Evolutionary conservation across 2,329 filamentous ascomycete species (phyloP), one percentile per base, ranked within the genome.

Genomic region (Tolypocladium amazonense): DNA sequence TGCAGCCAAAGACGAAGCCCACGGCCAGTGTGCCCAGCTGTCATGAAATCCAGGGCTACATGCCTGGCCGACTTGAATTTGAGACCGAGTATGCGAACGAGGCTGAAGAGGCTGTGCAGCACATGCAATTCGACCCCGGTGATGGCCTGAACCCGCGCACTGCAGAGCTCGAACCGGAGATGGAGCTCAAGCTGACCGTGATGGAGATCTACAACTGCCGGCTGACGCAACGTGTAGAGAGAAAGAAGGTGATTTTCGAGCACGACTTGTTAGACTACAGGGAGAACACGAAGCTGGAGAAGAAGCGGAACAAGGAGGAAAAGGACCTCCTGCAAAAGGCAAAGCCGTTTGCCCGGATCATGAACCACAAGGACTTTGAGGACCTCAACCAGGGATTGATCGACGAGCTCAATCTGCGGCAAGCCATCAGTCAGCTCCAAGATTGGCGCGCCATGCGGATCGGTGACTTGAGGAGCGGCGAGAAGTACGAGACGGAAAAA

Each of bases 11-110:
- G 75, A 92, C 93, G 67, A 97, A 97, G 70, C 94, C 94, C 0
- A 97, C 93, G 0, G 92, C 92, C 11, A 96, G 90, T 77, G 92
- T 97, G 3, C 94, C 94, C 0, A 88, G 92, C 39, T 99, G 94
- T 73, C 94, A 99, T 77, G 94, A 99, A 74, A 94, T 99, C 43
- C 92, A 97, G 74, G 94, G 94, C 3, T 99, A 96, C 72, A 99
- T 99, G 94, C 94, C 94, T 3, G 94, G 94, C 53, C 91, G 94
- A 47, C 76, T 99, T 64, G 94, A 99, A 70, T 99, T 99, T 64
- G 94, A 99, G 79, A 97, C 90, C 0, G 94, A 99, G 69, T 94
- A 96, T 71, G 90, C 93, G 69, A 99, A 99, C 69, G 94, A 99
- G 69, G 94, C 94, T 0, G 94, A 99, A 76, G 95, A 97, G 75